Evolutionary conservation across 345 rosid species (phyloP).

Genomic region (Euphorbia lathyris): DNA sequence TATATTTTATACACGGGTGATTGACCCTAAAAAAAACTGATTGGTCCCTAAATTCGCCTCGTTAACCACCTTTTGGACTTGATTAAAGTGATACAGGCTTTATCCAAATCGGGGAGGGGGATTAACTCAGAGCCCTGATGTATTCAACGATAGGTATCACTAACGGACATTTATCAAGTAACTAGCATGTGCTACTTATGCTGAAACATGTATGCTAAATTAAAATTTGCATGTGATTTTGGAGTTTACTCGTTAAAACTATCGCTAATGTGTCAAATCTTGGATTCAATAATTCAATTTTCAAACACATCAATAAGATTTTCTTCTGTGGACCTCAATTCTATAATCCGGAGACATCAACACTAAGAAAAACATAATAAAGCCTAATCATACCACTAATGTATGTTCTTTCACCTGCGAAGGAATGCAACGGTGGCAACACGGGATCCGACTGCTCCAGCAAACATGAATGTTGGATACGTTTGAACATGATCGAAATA

Average conservation of each 20-base stretch:
- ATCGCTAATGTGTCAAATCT: slow-evolving; percentile 1
- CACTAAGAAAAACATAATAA: neutral
- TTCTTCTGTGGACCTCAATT: neutral
- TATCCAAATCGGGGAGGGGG: no score
- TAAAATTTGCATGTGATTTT: neutral
- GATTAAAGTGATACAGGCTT: no score
- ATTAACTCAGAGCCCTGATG: no score
- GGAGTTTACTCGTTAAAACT: neutral
- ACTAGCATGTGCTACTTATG: no score
- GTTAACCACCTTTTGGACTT: no score
- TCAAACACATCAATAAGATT: neutral
- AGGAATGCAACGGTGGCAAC: slow-evolving; percentile 92
- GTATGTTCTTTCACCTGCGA: slow-evolving; percentile 55
- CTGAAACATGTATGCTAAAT: no score
- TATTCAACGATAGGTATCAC: no score
- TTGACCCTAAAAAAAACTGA: no score
- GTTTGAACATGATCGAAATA: slow-evolving; percentile 78
- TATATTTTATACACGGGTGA: no score
- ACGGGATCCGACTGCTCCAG: slow-evolving; percentile 82
- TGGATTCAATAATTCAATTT: neutral
- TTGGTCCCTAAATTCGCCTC: no score
- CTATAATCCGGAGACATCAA: slow-evolving; percentile 2
- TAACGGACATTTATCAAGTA: no score
- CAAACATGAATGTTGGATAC: slow-evolving; percentile 85
- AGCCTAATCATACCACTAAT: neutral